Evolutionary conservation across 1,284 basidiomycete species (phyloP), one percentile per base, ranked within the genome.

Genomic region (Fomitopsis pinicola): DNA sequence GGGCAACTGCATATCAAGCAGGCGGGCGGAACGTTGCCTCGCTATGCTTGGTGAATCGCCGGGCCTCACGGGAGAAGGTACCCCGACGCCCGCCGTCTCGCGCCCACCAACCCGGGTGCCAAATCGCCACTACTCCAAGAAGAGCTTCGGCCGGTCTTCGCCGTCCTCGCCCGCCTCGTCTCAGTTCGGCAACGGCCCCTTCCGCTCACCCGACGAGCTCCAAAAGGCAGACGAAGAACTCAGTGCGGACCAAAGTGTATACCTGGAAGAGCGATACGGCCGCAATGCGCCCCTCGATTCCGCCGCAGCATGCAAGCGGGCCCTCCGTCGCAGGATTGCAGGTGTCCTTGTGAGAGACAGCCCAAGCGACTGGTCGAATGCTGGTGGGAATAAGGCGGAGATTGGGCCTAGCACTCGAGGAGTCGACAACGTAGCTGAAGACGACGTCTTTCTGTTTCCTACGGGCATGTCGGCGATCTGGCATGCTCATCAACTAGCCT

Each of bases 391-490:
- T 38, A 79, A 83, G 42, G 71, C 76, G 1, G 76, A 78, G 56
- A 72, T 85, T 7, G 83, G 82, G 22, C 82, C 83, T 2, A 90
- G 85, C 72, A 81, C 77, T 62, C 80, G 87, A 73, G 86, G 86
- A 45, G 80, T 87, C 35, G 74, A 79, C 50, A 80, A 82, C 28
- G 83, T 95, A 14, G 82, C 84, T 1, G 94, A 96, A 71, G 79
- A 91, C 48, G 95, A 98, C 67, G 95, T 98, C 0, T 98, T 84
- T 74, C 80, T 98, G 8, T 95, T 85, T 69, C 86, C 94, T 0
- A 86, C 88, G 1, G 96, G 96, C 10, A 98, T 98, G 96, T 80
- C 89, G 40, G 92, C 96, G 3, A 97, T 98, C 64, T 98, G 92
- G 88, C 88, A 84, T 70, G 90, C 95, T 0, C 95, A 97, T 72